Evolutionary conservation across 2,329 filamentous ascomycete genomes (phyloP).

Genomic region (Canariomyces notabilis): DNA sequence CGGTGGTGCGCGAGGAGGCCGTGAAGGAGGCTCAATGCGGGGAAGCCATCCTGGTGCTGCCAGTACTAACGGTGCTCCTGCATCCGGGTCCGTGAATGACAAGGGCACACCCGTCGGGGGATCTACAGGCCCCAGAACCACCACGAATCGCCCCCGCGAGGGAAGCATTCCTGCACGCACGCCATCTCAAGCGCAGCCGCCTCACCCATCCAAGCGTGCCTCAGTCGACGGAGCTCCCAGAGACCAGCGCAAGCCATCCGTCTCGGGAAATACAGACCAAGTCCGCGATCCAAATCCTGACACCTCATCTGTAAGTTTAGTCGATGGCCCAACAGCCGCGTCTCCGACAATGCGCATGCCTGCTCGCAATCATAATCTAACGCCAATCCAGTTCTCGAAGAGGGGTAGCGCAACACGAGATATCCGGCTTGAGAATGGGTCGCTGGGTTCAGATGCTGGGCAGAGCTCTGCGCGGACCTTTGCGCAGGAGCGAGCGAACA

Average conservation of each 20-base stretch:
- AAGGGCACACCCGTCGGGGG: slow-evolving; percentile 33
- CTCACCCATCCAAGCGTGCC: slow-evolving; percentile 39
- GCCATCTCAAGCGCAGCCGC: slow-evolving; percentile 33
- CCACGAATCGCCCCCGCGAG: slow-evolving; percentile 35
- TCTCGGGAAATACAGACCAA: slow-evolving; percentile 34
- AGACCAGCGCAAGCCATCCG: slow-evolving; percentile 43
- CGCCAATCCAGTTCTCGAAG: slow-evolving; percentile 19
- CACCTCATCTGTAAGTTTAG: slow-evolving; percentile 35
- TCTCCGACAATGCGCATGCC: not conserved
- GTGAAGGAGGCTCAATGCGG: slow-evolving; percentile 31
- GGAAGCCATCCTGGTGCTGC: slow-evolving; percentile 24
- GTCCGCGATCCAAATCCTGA: slow-evolving; percentile 36
- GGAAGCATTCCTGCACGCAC: slow-evolving; percentile 32
- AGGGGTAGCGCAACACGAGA: slow-evolving; percentile 19
- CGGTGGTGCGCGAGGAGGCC: slow-evolving; percentile 43
- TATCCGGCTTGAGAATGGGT: slow-evolving; percentile 20
- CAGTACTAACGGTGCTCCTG: slow-evolving; percentile 13
- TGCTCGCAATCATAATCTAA: slow-evolving; percentile 5
- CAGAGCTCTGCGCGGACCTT: slow-evolving; percentile 3
- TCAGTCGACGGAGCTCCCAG: slow-evolving; percentile 39
- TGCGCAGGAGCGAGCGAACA: slow-evolving; percentile 19
- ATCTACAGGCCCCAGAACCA: slow-evolving; percentile 27
- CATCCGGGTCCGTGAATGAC: slow-evolving; percentile 27
- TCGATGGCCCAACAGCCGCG: not conserved
- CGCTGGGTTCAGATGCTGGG: slow-evolving; percentile 13